A percentile compares a stretch with the other conserved stretches of the same genome.
Conservation (phyloP, 2,329 filamentous ascomycete genomes). For the Penicillium sp. region DNA sequence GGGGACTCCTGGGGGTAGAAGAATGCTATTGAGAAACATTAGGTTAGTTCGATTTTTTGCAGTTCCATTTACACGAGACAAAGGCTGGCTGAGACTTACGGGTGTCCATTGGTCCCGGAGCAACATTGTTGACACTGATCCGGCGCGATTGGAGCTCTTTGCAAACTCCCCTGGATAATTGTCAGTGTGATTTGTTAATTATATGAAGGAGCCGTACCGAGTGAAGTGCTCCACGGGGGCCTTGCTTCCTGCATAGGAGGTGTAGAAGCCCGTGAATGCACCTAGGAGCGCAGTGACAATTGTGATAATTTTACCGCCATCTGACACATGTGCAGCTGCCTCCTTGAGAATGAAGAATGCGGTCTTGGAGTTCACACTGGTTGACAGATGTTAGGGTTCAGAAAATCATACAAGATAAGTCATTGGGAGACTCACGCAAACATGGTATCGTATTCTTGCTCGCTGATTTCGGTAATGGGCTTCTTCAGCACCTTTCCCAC, state of each 20-base stretch:
- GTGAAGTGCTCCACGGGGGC: slow-evolving; percentile 61
- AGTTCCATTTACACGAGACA: too few relatives aligned
- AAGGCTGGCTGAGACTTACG: too few relatives aligned
- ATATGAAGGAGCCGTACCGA: too few relatives aligned
- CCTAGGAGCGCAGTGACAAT: slow-evolving; percentile 48
- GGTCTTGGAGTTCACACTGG: slow-evolving; percentile 49
- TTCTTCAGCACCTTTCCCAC: slow-evolving; percentile 53
- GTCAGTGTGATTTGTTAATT: too few relatives aligned
- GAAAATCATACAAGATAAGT: not conserved
- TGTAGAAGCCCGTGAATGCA: slow-evolving; percentile 48
- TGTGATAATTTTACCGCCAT: slow-evolving; percentile 50
- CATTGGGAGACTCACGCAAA: slow-evolving; percentile 41
- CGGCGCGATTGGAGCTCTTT: slow-evolving; percentile 55
- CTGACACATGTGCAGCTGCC: slow-evolving; percentile 42
- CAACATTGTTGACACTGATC: slow-evolving; percentile 53
- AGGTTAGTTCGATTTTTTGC: too few relatives aligned
- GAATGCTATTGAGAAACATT: too few relatives aligned
- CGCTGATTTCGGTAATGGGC: slow-evolving; percentile 44
- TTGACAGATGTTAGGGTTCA: too few relatives aligned
- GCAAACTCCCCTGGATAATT: slow-evolving; percentile 50
- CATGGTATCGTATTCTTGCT: slow-evolving; percentile 49
- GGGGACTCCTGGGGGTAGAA: slow-evolving; percentile 47
- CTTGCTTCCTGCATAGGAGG: slow-evolving; percentile 52
- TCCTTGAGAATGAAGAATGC: slow-evolving; percentile 49
- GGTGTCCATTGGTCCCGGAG: slow-evolving; percentile 56